Evolutionary conservation across 257 asterid genomes (phyloP).

Genomic region (Ilex aquifolium): DNA sequence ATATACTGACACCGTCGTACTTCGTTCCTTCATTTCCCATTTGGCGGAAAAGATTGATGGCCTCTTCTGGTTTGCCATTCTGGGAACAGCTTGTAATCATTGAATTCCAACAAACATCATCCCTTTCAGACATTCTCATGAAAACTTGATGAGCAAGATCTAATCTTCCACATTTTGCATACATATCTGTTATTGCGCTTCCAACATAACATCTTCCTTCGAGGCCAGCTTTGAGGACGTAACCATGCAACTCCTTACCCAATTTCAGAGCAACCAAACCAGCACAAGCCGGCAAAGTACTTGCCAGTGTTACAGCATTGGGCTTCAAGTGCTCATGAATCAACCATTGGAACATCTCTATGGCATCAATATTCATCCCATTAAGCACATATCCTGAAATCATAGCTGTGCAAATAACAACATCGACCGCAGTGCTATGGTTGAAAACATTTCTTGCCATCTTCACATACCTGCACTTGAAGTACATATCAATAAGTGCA

Average conservation of each 20-base stretch:
- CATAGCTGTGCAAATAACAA: conserved; percentile 77
- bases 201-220: conserved; percentile 62
- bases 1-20: conserved; percentile 68
- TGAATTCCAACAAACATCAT: conserved; percentile 78
- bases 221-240: conserved; percentile 43
- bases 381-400: conserved; percentile 75
- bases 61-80: conserved; percentile 63
- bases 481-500: conserved; percentile 75
- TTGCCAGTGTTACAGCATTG: conserved; percentile 79
- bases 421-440: conserved; percentile 42
- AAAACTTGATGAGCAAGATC: conserved; percentile 57
- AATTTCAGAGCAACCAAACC: conserved; percentile 46
- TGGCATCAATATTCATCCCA: conserved; percentile 62
- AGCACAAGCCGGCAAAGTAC: conserved; percentile 83
- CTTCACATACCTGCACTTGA: conserved; percentile 61
- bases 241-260: conserved; percentile 75
- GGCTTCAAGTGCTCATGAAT: conserved; percentile 54
- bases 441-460: conserved; percentile 54
- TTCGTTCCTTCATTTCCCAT: conserved; percentile 61
- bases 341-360: conserved; percentile 49
- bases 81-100: conserved; percentile 68
- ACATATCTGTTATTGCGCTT: conserved; percentile 80
- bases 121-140: conserved; percentile 46
- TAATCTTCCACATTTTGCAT: conserved; percentile 76
- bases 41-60: conserved; percentile 51